Conservation (phyloP, 2,329 filamentous ascomycete genomes). For the Pseudogymnoascus sp. region DNA sequence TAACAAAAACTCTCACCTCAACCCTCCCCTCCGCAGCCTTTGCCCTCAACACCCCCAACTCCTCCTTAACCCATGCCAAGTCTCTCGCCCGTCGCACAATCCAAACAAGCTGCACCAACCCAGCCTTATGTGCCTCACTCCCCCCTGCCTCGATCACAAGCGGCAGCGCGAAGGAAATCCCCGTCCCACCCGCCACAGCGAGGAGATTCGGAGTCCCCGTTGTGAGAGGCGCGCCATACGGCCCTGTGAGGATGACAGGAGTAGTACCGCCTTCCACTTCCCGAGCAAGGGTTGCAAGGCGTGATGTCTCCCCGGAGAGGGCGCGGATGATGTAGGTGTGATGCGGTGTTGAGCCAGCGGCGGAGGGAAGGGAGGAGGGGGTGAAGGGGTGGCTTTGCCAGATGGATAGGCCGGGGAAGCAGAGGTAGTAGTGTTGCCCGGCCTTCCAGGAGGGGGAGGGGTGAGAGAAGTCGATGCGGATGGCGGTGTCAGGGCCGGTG, state of each 20-base stretch:
- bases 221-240: conserved; percentile 49
- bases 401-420: conserved; percentile 72
- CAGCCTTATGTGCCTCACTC: background rate
- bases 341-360: conserved; percentile 33
- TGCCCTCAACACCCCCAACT: conserved; percentile 26
- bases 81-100: conserved; percentile 47
- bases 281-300: conserved; percentile 38
- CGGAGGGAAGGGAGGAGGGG: conserved; percentile 60
- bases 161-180: conserved; percentile 49
- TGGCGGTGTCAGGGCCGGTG: conserved; percentile 50
- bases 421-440: conserved; percentile 77
- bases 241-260: conserved; percentile 51
- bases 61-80: conserved; percentile 48
- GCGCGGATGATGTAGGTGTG: conserved; percentile 48
- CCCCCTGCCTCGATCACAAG: conserved; percentile 32
- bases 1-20: background rate
- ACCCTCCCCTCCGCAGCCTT: background rate
- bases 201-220: conserved; percentile 39
- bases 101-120: conserved; percentile 54
- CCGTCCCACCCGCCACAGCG: conserved; percentile 48
- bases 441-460: conserved; percentile 57
- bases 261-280: conserved; percentile 30
- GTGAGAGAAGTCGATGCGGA: conserved; percentile 59
- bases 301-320: conserved; percentile 50
- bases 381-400: conserved; percentile 83